These are phyloP conservation scores for Geotrichum reessii DNA, from an alignment of 1,139 yeast species.

Conservation along the genomic window DNA sequence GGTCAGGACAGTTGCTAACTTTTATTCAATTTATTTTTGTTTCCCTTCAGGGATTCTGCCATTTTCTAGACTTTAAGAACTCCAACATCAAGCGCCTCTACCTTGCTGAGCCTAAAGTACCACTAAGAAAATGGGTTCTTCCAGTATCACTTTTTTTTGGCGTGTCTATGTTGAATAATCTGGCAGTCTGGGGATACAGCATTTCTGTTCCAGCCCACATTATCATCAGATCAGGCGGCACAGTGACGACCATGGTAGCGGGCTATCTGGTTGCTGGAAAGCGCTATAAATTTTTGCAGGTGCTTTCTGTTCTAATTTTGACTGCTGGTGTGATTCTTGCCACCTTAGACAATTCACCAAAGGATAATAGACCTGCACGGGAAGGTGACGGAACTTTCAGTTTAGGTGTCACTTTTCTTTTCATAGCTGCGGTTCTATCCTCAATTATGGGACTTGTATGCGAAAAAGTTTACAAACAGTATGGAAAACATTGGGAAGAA, in stretches of 20 bases:
- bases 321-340: slow-evolving; percentile 55
- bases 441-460: slow-evolving; percentile 53
- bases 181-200: slow-evolving; percentile 48
- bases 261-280: slow-evolving; percentile 46
- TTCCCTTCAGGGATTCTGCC: slow-evolving; percentile 42
- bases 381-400: slow-evolving; percentile 26
- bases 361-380: not conserved
- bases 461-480: slow-evolving; percentile 45
- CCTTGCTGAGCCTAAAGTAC: slow-evolving; percentile 35
- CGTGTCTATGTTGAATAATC: slow-evolving; percentile 53
- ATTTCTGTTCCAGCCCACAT: slow-evolving; percentile 66
- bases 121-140: slow-evolving; percentile 45
- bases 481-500: slow-evolving; percentile 60
- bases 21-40: slow-evolving; percentile 56
- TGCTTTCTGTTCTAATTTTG: slow-evolving; percentile 48
- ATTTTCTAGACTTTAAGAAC: slow-evolving; percentile 34
- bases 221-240: slow-evolving; percentile 59
- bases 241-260: slow-evolving; percentile 55
- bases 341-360: slow-evolving; percentile 32
- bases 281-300: slow-evolving; percentile 23
- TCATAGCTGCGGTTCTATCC: slow-evolving; percentile 46
- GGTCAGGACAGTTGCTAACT: slow-evolving; percentile 51
- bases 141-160: slow-evolving; percentile 50
- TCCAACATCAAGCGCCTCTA: slow-evolving; percentile 34
- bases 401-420: slow-evolving; percentile 44